These are phyloP conservation scores for Quillaja saponaria DNA, from an alignment of 306 rosid species.

Conservation along the genomic window DNA sequence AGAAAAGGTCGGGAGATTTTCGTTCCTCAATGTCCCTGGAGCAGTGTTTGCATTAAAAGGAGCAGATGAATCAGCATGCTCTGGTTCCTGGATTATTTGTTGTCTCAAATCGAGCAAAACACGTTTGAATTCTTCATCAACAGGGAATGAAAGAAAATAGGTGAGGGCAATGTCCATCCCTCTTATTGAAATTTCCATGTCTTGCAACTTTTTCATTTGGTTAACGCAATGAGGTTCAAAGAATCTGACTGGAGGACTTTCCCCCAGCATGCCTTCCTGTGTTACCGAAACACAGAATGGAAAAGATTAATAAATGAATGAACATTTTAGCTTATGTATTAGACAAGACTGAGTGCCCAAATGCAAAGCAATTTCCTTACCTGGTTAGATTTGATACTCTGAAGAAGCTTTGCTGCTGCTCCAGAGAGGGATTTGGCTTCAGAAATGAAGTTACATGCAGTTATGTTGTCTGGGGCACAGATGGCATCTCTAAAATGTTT, in stretches of 20 bases:
- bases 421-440: conserved; percentile 51
- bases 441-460: conserved; percentile 34
- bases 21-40: conserved; percentile 32
- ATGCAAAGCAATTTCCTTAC: conserved; percentile 40
- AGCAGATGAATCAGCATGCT: conserved; percentile 38
- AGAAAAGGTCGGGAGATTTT: conserved; percentile 31
- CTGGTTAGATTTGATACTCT: conserved; percentile 34
- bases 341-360: conserved; percentile 13
- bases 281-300: conserved; percentile 23
- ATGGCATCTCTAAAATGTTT: conserved; percentile 46
- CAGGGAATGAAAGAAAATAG: conserved; percentile 38
- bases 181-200: conserved; percentile 48
- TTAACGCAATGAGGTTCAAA: conserved; percentile 29
- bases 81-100: conserved; percentile 41
- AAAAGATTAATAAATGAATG: not conserved
- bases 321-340: conserved; percentile 15
- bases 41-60: conserved; percentile 42
- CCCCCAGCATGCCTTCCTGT: conserved; percentile 77
- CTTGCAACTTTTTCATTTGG: conserved; percentile 43
- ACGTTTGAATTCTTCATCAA: conserved; percentile 47
- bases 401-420: conserved; percentile 55
- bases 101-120: conserved; percentile 40
- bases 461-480: conserved; percentile 38
- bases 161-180: conserved; percentile 75
- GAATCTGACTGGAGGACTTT: conserved; percentile 42